Conservation (phyloP, 2,329 filamentous ascomycete genomes). For the Fusarium sulawesiense region DNA sequence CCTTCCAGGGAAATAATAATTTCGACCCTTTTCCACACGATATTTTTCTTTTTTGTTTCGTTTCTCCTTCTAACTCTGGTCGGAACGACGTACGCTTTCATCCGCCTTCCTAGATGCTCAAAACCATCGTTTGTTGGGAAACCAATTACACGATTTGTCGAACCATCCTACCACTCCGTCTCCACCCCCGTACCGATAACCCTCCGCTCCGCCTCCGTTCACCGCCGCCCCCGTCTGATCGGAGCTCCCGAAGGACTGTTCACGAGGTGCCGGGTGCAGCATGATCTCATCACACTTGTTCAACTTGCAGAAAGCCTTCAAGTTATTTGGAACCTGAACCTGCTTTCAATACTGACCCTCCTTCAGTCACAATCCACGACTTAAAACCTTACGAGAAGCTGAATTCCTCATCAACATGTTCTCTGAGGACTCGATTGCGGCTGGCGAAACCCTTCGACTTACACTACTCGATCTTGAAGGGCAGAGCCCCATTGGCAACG, state of each 20-base stretch:
- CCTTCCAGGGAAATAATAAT: slow-evolving; percentile 24
- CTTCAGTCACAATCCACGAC: not conserved
- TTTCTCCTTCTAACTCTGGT: not conserved
- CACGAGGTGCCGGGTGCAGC: slow-evolving; percentile 23
- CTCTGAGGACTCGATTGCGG: not conserved
- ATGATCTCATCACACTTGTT: slow-evolving; percentile 8
- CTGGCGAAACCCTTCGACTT: slow-evolving; percentile 5
- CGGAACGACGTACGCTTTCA: not conserved
- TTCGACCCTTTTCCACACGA: slow-evolving; percentile 11
- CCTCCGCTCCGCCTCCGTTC: slow-evolving; percentile 45
- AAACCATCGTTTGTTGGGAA: not conserved
- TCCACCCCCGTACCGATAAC: slow-evolving; percentile 41
- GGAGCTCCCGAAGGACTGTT: slow-evolving; percentile 29
- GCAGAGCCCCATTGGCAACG: not conserved
- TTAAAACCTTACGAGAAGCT: not conserved
- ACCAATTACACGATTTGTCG: slow-evolving; percentile 19
- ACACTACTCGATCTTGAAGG: not conserved
- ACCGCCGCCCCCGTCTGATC: slow-evolving; percentile 38
- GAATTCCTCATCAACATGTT: not conserved
- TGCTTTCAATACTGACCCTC: not conserved
- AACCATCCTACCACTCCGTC: slow-evolving; percentile 18
- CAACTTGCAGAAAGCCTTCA: not conserved
- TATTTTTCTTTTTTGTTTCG: not conserved
- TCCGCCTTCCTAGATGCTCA: not conserved
- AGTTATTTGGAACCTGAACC: not conserved